Evolutionary conservation across 257 asterid genomes (phyloP), one percentile per base, ranked within the genome.

Genomic region (Solanum sitiens): DNA sequence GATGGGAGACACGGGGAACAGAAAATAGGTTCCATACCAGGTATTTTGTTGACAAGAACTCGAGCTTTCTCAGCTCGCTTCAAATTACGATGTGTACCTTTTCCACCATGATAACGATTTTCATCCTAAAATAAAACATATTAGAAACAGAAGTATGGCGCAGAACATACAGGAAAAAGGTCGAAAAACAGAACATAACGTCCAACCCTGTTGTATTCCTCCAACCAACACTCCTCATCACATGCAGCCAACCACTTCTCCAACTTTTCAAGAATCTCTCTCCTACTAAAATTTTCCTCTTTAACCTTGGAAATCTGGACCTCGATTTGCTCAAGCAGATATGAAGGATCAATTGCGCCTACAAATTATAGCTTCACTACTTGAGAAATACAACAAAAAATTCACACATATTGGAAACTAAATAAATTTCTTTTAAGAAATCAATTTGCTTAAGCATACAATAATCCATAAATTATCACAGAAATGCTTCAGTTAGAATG

Each of bases 51-150:
- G 87, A 97, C 94, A 73, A 95, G 92, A 90, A 93, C 95, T 70
- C 98, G 96, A 86, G 98, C 99, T 92, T 93, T 95, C 93, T 95
- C 99, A 65, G 99, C 98, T 77, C 98, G 96, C 94, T 95, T 95
- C 90, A 95, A 92, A 88, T 93, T 87, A 50, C 94, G 95, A 91
- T 97, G 99, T 23, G 98, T 90, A 27, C 99, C 98, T 90, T 95
- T 94, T 86, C 98, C 98, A 89, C 97, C 98, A 90, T 94, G 93
- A 85, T 97, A 95, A 13, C 98, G 98, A 86, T 93, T 97, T 87
- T 95, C 98, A 92, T 95, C 98, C 99, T 97, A 89, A 86, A 90
- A 74, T 8, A 59, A 47, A 87, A 56, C 75, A 47, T 32, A 83
- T 87, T 61, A 47, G 73, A 88, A 53, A 47, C 45, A 47, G 76